Evolutionary conservation across 768 basidiomycete genomes (phyloP), one percentile per base, ranked within the genome.

Genomic region (Boletus subparvulus): DNA sequence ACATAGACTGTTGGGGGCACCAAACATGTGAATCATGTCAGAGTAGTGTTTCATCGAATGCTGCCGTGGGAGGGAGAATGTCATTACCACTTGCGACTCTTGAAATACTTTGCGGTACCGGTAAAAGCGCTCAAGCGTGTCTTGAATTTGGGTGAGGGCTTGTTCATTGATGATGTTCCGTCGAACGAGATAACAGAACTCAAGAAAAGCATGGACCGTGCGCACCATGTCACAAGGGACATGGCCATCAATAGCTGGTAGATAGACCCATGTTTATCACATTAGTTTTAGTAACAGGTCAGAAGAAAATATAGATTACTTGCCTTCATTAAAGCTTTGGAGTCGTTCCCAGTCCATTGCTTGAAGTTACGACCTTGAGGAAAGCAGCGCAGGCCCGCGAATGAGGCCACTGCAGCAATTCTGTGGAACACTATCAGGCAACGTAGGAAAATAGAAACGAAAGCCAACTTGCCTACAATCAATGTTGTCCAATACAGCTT

Each of bases 291-390:
- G 33, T 3, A 10, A 33, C 33, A 33, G 10, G 11, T 33, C 3
- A 21, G 33, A 12, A 33, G 10, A 11, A 12, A 33, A 12, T 2
- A 10, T 16, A 17, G 1, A 35, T 35, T 3, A 16, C 36, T 37
- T 16, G 72, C 73, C 69, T 75, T 75, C 73, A 75, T 75, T 3
- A 75, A 54, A 0, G 67, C 73, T 19, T 75, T 75, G 0, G 71
- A 76, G 41, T 76, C 70, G 48, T 75, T 63, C 2, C 73, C 73
- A 0, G 72, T 76, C 75, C 75, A 76, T 39, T 75, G 73, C 24
- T 71, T 70, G 45, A 74, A 74, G 2, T 62, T 55, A 0, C 56
- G 50, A 4, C 74, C 73, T 32, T 74, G 58, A 5, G 64, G 66
- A 49, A 76, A 75, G 1, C 62, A 55, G 6, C 62, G 59, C 0